A percentile compares a stretch with the other conserved stretches of the same genome.
These are phyloP conservation scores for Dentiscutata heterogama DNA, from an alignment of 371 early-diverging fungal species.

Conservation along the genomic window DNA sequence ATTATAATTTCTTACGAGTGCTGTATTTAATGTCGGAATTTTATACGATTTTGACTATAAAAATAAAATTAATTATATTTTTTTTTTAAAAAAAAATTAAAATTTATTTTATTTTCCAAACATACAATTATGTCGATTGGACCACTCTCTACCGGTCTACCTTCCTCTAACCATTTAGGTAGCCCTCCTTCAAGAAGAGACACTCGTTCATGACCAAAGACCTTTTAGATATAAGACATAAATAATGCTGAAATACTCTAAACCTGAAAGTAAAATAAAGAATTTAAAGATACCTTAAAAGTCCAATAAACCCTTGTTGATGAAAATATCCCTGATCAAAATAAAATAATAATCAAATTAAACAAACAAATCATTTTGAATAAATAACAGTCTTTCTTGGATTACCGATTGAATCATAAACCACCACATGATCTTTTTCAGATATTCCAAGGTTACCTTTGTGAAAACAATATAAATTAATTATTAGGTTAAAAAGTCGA, in stretches of 20 bases:
- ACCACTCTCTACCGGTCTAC: conserved; percentile 62
- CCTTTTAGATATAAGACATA: conserved; percentile 52
- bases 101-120: neutral
- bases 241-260: no score
- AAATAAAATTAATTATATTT: neutral
- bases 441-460: conserved; percentile 74
- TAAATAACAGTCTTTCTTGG: no score
- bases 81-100: neutral
- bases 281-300: conserved; percentile 64
- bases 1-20: conserved; percentile 67
- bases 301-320: conserved; percentile 88
- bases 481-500: neutral
- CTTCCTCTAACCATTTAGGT: conserved; percentile 77
- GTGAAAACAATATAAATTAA: conserved; percentile 1
- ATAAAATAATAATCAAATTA: no score
- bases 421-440: conserved; percentile 77
- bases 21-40: conserved; percentile 54
- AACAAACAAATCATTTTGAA: no score
- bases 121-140: conserved; percentile 50
- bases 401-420: conserved; percentile 73
- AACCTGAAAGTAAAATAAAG: neutral
- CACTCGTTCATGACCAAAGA: conserved; percentile 86
- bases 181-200: conserved; percentile 93
- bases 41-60: conserved; percentile 61
- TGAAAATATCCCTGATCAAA: conserved; percentile 61